A percentile compares a stretch with the other conserved stretches of the same genome.
Evolutionary conservation across 2,329 filamentous ascomycete species (phyloP).

Genomic region (Aureobasidium sp.): DNA sequence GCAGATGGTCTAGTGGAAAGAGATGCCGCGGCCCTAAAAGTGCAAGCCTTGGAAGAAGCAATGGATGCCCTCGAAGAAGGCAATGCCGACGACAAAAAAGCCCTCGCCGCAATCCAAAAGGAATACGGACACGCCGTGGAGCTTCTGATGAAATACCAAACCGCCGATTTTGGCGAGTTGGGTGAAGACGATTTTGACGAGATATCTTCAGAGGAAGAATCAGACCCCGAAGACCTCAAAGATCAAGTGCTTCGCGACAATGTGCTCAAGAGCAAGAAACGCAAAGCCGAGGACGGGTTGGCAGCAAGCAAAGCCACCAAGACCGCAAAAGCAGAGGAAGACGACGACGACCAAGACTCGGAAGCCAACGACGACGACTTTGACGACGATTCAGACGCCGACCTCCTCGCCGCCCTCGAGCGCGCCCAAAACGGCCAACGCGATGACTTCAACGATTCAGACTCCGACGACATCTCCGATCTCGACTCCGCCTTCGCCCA

Average conservation of each 20-base stretch:
- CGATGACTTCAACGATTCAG: neutral
- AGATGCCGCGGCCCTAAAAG: constrained; percentile 1
- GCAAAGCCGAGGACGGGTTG: neutral
- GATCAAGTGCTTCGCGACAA: neutral
- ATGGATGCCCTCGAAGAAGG: neutral
- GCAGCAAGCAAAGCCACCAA: neutral
- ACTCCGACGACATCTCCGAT: neutral
- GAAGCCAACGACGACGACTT: constrained; percentile 8
- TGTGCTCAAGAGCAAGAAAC: neutral
- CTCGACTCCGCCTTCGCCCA: neutral
- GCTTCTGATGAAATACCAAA: constrained; percentile 1
- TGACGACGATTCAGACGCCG: constrained; percentile 10
- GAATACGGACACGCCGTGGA: constrained; percentile 3
- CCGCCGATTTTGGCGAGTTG: neutral
- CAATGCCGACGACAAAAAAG: neutral
- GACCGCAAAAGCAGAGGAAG: neutral
- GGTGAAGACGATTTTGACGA: constrained; percentile 11
- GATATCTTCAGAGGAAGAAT: neutral
- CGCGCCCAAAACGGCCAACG: constrained; percentile 1
- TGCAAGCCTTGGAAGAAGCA: constrained; percentile 4
- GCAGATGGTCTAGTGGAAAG: constrained; percentile 7
- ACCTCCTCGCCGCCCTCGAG: constrained; percentile 4
- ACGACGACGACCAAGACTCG: neutral
- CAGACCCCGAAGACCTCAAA: constrained; percentile 5
- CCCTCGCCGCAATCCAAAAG: neutral